Base-by-base conservation (phyloP, 2,329 filamentous ascomycete species). In the Pseudogymnoascus sp. region DNA sequence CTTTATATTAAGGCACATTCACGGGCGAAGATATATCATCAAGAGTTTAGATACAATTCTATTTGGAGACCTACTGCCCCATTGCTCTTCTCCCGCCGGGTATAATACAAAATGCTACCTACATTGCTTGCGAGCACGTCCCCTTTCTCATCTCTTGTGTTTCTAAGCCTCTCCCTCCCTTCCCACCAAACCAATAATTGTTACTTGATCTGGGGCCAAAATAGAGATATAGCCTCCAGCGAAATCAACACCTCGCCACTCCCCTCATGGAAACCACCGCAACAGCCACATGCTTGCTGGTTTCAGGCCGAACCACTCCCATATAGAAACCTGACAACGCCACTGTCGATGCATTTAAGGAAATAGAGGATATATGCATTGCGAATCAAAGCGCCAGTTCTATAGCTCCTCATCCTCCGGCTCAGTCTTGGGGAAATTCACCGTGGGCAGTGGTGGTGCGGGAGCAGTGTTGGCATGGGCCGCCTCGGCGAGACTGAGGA, bases 51-150 rank as follows among this genome's bases (percentile, higher is more conserved):
- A 54, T 54, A 54, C 44, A 54, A 54, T 33, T 54, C 47, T 54
- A 54, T 54, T 54, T 9, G 47, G 47, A 54, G 29, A 54, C 47
- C 47, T 11, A 54, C 10, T 11, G 7, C 29, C 4, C 44, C 44
- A 33, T 17, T 1, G 29, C 26, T 17, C 44, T 54, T 9, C 47
- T 54, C 29, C 33, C 29, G 29, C 47, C 47, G 47, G 47, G 47
- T 54, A 54, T 54, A 54, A 54, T 54, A 54, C 47, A 54, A 54
- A 54, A 54, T 54, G 47, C 47, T 54, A 54, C 47, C 24, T 54
- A 54, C 47, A 54, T 54, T 54, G 47, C 29, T 54, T 54, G 47
- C 29, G 47, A 54, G 47, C 47, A 54, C 47, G 15, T 33, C 9
- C 4, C n/a, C 26, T 5, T 21, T 10, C 47, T 33, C 21, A 9